Evolutionary conservation across 352 stramenopile species (phyloP).

Genomic region (Globisporangium radiosum): DNA sequence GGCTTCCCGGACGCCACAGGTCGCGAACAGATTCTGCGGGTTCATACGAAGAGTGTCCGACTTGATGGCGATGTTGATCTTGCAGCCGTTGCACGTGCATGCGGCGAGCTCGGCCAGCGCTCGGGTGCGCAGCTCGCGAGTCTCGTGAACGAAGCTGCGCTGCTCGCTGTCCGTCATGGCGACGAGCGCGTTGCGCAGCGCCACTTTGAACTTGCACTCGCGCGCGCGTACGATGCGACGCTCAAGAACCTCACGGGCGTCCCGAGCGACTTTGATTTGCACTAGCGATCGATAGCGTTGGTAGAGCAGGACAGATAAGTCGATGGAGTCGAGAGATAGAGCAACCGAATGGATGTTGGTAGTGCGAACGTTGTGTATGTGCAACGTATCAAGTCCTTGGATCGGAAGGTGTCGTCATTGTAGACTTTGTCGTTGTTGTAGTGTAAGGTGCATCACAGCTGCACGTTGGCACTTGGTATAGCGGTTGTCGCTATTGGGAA

Average conservation of each 20-base stretch:
- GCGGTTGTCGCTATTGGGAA: no score
- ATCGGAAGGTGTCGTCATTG: no score
- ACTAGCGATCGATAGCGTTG: constrained; percentile 12
- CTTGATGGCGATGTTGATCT: constrained; percentile 53
- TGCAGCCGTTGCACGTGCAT: constrained; percentile 40
- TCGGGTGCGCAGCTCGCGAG: constrained; percentile 73
- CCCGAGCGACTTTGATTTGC: constrained; percentile 47
- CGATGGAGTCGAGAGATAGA: no score
- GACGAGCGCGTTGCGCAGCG: constrained; percentile 50
- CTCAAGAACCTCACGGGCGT: constrained; percentile 47
- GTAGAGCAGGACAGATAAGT: no score
- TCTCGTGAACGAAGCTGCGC: constrained; percentile 78
- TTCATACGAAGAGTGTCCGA: constrained; percentile 57
- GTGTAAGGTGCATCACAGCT: no score
- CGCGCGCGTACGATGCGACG: constrained; percentile 53
- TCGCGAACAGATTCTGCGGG: constrained; percentile 72
- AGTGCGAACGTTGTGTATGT: no score
- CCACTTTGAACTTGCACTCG: constrained; percentile 77
- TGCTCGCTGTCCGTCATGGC: constrained; percentile 66
- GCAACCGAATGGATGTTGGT: no score
- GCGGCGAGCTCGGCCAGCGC: constrained; percentile 46
- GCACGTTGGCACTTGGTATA: no score
- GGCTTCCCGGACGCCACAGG: constrained; percentile 90
- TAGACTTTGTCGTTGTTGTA: no score
- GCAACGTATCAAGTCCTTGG: no score